Percentiles rank a stretch among this genome's conserved stretches.
Evolutionary conservation across 495 filamentous ascomycete species (phyloP).

Genomic region (Astrothelium macrocarpum): DNA sequence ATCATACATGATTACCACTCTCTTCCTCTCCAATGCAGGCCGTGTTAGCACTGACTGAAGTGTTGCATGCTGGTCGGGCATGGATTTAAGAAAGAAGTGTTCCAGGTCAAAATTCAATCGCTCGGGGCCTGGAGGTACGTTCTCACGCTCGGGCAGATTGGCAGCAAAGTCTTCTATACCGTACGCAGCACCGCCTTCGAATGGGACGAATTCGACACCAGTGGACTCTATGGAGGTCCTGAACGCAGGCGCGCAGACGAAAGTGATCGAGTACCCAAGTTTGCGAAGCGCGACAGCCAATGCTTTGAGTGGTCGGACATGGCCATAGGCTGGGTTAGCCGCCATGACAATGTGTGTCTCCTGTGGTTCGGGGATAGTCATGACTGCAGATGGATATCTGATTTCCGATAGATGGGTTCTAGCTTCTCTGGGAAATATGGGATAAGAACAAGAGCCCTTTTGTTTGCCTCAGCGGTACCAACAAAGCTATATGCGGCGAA

Average conservation of each 20-base stretch:
- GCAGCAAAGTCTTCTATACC: neutral
- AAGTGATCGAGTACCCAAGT: conserved; percentile 2
- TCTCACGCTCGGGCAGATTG: neutral
- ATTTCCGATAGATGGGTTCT: too few species aligned
- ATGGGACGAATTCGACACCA: neutral
- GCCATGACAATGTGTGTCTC: conserved; percentile 1
- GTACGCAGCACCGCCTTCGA: neutral
- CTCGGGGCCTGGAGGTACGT: neutral
- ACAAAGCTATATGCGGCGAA: too few species aligned
- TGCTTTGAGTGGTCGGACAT: neutral
- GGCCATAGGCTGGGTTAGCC: neutral
- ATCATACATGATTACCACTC: neutral
- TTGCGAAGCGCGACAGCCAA: neutral
- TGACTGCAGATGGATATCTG: neutral
- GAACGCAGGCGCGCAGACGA: neutral
- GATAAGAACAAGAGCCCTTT: too few species aligned
- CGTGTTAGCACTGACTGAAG: neutral
- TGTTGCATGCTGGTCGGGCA: neutral
- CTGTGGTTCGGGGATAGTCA: neutral
- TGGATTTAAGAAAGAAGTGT: neutral
- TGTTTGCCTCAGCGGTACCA: too few species aligned
- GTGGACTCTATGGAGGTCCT: neutral
- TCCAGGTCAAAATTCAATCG: neutral
- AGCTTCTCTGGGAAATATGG: too few species aligned
- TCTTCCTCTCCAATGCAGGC: neutral